Evolutionary conservation across 768 basidiomycete genomes (phyloP).

Genomic region (Suillus cothurnatus): DNA sequence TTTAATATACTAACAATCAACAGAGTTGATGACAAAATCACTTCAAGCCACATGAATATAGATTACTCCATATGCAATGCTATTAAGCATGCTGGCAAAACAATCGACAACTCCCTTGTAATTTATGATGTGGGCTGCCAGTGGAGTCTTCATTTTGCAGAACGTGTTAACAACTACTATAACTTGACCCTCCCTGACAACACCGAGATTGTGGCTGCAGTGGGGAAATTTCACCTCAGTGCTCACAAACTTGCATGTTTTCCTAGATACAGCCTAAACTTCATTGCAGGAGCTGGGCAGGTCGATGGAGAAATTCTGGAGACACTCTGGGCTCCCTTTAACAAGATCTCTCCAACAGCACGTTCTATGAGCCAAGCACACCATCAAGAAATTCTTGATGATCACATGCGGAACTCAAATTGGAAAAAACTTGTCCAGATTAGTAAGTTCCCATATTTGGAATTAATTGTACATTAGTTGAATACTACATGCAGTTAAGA

Average conservation of each 20-base stretch:
- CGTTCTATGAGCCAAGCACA: too few relatives aligned
- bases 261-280: too few relatives aligned
- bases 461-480: too few relatives aligned
- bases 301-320: slow-evolving; percentile 35
- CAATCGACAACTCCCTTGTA: slow-evolving; percentile 9
- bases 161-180: slow-evolving; percentile 2
- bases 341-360: too few relatives aligned
- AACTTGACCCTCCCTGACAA: too few relatives aligned
- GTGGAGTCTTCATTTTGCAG: slow-evolving; percentile 21
- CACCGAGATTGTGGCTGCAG: slow-evolving; percentile 22
- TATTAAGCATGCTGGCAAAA: slow-evolving; percentile 12
- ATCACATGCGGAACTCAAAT: too few relatives aligned
- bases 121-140: slow-evolving; percentile 36
- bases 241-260: slow-evolving; percentile 3
- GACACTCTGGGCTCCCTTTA: slow-evolving; percentile 23
- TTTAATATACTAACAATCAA: background rate
- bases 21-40: too few relatives aligned
- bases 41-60: slow-evolving; percentile 29
- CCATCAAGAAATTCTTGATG: too few relatives aligned
- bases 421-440: too few relatives aligned
- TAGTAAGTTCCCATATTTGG: too few relatives aligned
- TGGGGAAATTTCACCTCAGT: slow-evolving; percentile 27
- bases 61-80: slow-evolving; percentile 28
- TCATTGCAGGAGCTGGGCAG: slow-evolving; percentile 28
- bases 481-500: too few relatives aligned